Conservation (phyloP, 257 asterid species). For the Nicotiana benthamiana region DNA sequence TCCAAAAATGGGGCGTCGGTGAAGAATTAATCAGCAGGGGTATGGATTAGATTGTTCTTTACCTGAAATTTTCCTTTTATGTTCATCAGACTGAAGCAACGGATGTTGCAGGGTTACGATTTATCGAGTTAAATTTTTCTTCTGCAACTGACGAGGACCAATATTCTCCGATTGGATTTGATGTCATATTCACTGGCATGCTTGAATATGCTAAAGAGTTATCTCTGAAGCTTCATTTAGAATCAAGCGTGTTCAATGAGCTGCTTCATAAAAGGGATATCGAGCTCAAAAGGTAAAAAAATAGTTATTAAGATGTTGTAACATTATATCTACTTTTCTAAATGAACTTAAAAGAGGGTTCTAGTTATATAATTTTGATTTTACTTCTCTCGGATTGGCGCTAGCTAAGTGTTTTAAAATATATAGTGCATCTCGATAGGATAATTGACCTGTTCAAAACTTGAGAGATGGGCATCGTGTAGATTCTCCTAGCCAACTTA, state of each 20-base stretch:
- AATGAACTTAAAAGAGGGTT: not conserved
- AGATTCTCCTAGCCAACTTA: not conserved
- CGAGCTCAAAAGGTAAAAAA: conserved; percentile 72
- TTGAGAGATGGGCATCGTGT: not conserved
- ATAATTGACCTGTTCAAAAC: not conserved
- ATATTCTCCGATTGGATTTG: conserved; percentile 69
- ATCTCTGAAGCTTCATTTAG: conserved; percentile 47
- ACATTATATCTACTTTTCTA: not conserved
- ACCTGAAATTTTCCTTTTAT: not conserved
- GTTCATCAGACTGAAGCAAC: conserved; percentile 8
- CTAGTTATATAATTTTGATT: not conserved
- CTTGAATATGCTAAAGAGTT: conserved; percentile 58
- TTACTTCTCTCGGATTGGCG: not conserved
- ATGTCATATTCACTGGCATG: conserved; percentile 73
- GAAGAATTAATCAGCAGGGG: conserved; percentile 57
- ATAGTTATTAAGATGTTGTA: not conserved
- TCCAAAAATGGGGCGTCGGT: conserved; percentile 73
- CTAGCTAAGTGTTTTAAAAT: not conserved
- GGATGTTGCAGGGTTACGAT: conserved; percentile 42
- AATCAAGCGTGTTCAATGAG: conserved; percentile 25
- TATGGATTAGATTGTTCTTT: conserved; percentile 7
- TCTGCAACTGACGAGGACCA: conserved; percentile 38
- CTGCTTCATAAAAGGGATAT: conserved; percentile 48
- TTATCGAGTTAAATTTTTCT: conserved; percentile 51
- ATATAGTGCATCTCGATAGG: not conserved